phyloP scores from a whole-genome alignment of 1,284 basidiomycete genomes.

The Melanopsichium pennsylvanicum region DNA sequence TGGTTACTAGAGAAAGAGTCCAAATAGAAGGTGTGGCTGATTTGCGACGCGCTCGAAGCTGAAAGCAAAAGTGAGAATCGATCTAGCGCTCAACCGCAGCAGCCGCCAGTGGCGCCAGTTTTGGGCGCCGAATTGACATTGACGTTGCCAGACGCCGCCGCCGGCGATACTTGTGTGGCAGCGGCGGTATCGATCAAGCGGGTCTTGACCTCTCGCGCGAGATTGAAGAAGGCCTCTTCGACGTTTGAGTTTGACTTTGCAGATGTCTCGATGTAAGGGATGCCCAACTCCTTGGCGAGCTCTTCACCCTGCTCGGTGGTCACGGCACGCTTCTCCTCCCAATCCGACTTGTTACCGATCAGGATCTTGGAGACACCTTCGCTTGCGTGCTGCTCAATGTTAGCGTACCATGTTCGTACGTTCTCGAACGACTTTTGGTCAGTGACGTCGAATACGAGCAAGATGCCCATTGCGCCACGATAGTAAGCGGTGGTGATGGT shows the following conservation, averaged over 20 bases:
- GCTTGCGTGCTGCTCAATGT: slow-evolving; percentile 98
- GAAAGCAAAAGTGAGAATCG: neutral
- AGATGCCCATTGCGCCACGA: slow-evolving; percentile 98
- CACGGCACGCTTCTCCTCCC: slow-evolving; percentile 94
- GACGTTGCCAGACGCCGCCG: slow-evolving; percentile 40
- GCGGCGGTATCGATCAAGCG: slow-evolving; percentile 80
- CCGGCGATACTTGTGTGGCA: slow-evolving; percentile 33
- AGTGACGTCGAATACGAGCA: slow-evolving; percentile 98
- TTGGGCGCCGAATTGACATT: slow-evolving; percentile 46
- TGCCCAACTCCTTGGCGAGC: slow-evolving; percentile 85
- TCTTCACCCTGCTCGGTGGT: slow-evolving; percentile 77
- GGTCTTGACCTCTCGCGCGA: slow-evolving; percentile 82
- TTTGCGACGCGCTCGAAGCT: neutral
- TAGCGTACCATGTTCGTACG: slow-evolving; percentile 97
- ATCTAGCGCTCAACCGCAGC: slow-evolving; percentile 19
- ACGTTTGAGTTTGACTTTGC: slow-evolving; percentile 98
- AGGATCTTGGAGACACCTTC: slow-evolving; percentile 99
- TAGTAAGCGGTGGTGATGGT: slow-evolving; percentile 99
- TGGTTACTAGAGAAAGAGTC: too few species aligned
- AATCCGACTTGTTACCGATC: slow-evolving; percentile 98
- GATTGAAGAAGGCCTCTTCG: slow-evolving; percentile 97
- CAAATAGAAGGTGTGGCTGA: neutral
- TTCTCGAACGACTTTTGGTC: slow-evolving; percentile 98
- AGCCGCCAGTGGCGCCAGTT: slow-evolving; percentile 27
- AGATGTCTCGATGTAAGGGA: slow-evolving; percentile 97